Base-by-base conservation (phyloP, 2,329 filamentous ascomycete species). In the Botrytis byssoidea region DNA sequence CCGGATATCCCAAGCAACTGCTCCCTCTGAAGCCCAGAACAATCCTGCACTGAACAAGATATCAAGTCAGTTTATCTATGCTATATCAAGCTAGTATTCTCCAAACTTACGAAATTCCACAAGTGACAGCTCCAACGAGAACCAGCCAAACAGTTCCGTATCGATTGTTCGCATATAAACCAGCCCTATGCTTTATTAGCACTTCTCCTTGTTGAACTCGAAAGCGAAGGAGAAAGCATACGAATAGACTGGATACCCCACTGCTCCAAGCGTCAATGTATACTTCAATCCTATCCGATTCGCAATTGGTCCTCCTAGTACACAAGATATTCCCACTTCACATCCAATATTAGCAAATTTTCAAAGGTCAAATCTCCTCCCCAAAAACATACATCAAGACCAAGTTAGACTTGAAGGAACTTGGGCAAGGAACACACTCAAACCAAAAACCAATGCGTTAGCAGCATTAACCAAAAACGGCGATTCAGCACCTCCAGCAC, bases 401-500 rank as follows among this genome's bases (percentile, higher is more conserved):
- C 25, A 29, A 57, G 8, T 29, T 3, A 29, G 51, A 57, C 51
- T 18, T 18, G 12, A 57, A 57, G 14, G 3, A 18, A 18, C 1
- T 9, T 57, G 14, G 14, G 25, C 4, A 2, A 57, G n/a, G n/a
- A 82, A 81, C 81, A 85, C 84, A 48, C 63, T 66, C 63, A 85
- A 82, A 2, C 81, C 83, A 74, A 83, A 85, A 1, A 85, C 80
- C 1, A 85, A 76, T 0, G 84, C 84, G 72, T 86, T 86, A n/a
- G 83, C 84, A 1, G 83, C 82, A 61, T 84, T 85, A 25, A 85
- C 82, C 10, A 84, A 79, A 60, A 83, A 77, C 0, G 83, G 84
- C 61, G 79, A 80, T 88, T 2, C 93, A 84, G 75, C 81, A 20
- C 84, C 84, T 25, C 83, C 84, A 5, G 82, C 84, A 1, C 84